Evolutionary conservation across 768 basidiomycete species (phyloP).

Genomic region (Suillus brevipes): DNA sequence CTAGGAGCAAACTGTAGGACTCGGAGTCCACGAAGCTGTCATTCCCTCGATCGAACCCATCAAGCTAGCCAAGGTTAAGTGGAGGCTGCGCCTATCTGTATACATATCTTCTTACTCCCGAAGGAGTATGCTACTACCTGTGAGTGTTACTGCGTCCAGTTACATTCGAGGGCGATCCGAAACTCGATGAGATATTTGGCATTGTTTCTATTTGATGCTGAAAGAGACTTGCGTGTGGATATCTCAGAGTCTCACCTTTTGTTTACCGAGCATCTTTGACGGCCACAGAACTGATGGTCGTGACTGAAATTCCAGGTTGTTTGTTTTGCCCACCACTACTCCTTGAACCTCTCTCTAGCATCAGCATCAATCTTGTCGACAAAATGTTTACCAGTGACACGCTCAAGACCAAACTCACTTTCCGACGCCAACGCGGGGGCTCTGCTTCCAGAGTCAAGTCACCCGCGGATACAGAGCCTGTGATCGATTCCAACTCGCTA

Average conservation of each 20-base stretch:
- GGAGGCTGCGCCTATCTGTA: slow-evolving; percentile 3
- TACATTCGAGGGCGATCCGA: neutral
- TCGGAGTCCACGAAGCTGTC: neutral
- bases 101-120: neutral
- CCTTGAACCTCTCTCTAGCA: slow-evolving; percentile 1
- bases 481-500: neutral
- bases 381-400: neutral
- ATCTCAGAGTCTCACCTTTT: neutral
- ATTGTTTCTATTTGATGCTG: neutral
- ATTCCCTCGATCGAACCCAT: neutral
- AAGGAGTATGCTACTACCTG: neutral
- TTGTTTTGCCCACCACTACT: neutral
- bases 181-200: neutral
- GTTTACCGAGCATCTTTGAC: neutral
- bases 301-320: neutral
- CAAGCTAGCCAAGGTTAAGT: neutral
- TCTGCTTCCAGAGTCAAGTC: neutral
- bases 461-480: neutral
- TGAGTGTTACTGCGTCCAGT: neutral
- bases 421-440: neutral
- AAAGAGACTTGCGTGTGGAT: neutral
- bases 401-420: neutral
- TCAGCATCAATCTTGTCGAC: neutral
- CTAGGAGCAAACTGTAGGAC: neutral
- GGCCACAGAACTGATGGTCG: neutral